Percentiles rank a stretch among this genome's conserved stretches.
These are phyloP conservation scores for Aspergillus sp. DNA, from an alignment of 2,329 filamentous ascomycete genomes.

Conservation along the genomic window DNA sequence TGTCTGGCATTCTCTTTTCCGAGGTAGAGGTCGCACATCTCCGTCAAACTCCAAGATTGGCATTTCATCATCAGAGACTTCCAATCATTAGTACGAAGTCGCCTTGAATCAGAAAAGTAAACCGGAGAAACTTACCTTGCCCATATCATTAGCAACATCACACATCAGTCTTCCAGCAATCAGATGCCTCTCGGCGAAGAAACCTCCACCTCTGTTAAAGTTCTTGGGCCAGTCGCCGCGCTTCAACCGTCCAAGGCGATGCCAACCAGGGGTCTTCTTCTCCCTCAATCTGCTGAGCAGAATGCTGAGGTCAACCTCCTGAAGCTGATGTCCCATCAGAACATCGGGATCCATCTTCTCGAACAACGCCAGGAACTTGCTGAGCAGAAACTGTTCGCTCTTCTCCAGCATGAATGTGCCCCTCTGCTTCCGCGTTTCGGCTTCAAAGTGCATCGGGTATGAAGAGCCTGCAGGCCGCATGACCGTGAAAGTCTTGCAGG, in stretches of 20 bases:
- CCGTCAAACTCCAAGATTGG: slow-evolving; percentile 95
- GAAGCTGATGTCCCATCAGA: slow-evolving; percentile 89
- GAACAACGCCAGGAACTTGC: slow-evolving; percentile 85
- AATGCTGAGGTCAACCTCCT: slow-evolving; percentile 94
- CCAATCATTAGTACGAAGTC: slow-evolving; percentile 25
- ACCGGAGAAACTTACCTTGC: slow-evolving; percentile 58
- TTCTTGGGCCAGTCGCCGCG: slow-evolving; percentile 82
- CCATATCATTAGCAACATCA: slow-evolving; percentile 92
- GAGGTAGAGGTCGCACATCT: slow-evolving; percentile 94
- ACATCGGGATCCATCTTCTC: slow-evolving; percentile 90
- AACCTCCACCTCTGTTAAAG: slow-evolving; percentile 81
- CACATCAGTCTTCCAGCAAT: slow-evolving; percentile 87
- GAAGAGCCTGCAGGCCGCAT: slow-evolving; percentile 75
- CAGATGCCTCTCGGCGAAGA: slow-evolving; percentile 89
- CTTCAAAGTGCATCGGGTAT: slow-evolving; percentile 87
- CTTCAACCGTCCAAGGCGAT: slow-evolving; percentile 83
- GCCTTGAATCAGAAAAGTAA: background rate
- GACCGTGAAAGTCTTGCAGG: slow-evolving; percentile 86
- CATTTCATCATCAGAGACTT: slow-evolving; percentile 91
- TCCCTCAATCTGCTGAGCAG: slow-evolving; percentile 83
- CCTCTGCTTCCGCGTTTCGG: slow-evolving; percentile 70
- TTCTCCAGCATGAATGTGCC: slow-evolving; percentile 79
- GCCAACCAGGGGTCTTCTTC: slow-evolving; percentile 92
- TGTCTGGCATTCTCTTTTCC: slow-evolving; percentile 69
- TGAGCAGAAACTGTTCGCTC: slow-evolving; percentile 80